These are phyloP conservation scores for Scheffersomyces parashehatae DNA, from an alignment of 1,139 yeast species.

Conservation along the genomic window DNA sequence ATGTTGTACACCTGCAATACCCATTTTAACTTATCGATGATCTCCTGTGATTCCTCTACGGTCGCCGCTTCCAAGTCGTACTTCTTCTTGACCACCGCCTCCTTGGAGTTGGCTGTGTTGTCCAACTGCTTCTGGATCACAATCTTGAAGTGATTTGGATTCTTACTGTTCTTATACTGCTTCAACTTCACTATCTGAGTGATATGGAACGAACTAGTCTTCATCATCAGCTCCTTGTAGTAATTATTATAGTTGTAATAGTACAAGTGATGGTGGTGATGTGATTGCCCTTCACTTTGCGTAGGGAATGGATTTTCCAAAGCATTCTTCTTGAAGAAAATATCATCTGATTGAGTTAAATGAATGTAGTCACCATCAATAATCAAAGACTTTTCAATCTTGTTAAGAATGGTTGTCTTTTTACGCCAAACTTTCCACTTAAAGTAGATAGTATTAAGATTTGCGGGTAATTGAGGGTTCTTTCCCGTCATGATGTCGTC, in stretches of 20 bases:
- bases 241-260: conserved; percentile 55
- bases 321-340: conserved; percentile 52
- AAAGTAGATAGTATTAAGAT: conserved; percentile 42
- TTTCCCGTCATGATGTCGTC: conserved; percentile 39
- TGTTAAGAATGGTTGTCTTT: conserved; percentile 77
- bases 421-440: conserved; percentile 85
- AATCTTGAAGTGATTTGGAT: conserved; percentile 79
- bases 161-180: conserved; percentile 63
- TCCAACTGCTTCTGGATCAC: conserved; percentile 64
- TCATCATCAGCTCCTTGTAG: conserved; percentile 51
- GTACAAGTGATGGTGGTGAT: conserved; percentile 43
- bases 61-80: conserved; percentile 83
- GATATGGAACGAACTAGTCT: conserved; percentile 85
- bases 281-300: conserved; percentile 15
- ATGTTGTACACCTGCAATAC: conserved; percentile 52
- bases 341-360: conserved; percentile 74
- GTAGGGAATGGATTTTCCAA: conserved; percentile 30
- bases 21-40: conserved; percentile 64
- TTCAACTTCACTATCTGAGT: conserved; percentile 76
- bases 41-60: conserved; percentile 66
- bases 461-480: conserved; percentile 34
- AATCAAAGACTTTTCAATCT: conserved; percentile 81
- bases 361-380: conserved; percentile 94
- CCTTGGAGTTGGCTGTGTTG: conserved; percentile 39
- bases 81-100: conserved; percentile 54